Percentiles rank a stretch among this genome's conserved stretches.
These are phyloP conservation scores for Fusarium buxicola DNA, from an alignment of 2,329 filamentous ascomycete species.

Conservation along the genomic window DNA sequence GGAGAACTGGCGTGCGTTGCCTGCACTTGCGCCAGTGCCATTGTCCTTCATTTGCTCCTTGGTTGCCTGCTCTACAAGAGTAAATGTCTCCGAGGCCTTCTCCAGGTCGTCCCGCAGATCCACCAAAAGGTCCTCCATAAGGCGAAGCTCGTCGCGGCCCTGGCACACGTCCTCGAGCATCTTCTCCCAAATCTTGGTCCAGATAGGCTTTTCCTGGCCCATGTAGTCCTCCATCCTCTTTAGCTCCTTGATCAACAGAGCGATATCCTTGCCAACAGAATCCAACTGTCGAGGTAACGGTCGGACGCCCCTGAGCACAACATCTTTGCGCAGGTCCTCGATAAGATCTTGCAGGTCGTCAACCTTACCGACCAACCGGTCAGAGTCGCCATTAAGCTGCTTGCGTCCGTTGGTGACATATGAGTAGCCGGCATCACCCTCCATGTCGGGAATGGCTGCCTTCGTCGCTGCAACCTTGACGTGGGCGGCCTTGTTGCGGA, in stretches of 20 bases:
- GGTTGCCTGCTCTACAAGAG: slow-evolving; percentile 96
- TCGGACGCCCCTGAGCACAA: slow-evolving; percentile 90
- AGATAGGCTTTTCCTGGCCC: slow-evolving; percentile 90
- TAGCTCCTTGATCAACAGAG: slow-evolving; percentile 82
- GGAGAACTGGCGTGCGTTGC: slow-evolving; percentile 67
- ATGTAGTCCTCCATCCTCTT: slow-evolving; percentile 96
- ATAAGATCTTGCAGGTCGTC: slow-evolving; percentile 98
- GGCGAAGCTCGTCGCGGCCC: slow-evolving; percentile 91
- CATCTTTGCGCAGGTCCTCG: slow-evolving; percentile 96
- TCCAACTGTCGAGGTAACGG: slow-evolving; percentile 92
- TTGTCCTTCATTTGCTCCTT: slow-evolving; percentile 92
- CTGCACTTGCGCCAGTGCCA: slow-evolving; percentile 62
- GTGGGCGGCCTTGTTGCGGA: slow-evolving; percentile 82
- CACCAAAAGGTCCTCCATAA: slow-evolving; percentile 94
- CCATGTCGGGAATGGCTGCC: slow-evolving; percentile 75
- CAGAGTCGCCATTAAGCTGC: slow-evolving; percentile 85
- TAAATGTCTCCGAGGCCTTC: slow-evolving; percentile 93
- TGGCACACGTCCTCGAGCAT: slow-evolving; percentile 96
- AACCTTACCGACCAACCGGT: slow-evolving; percentile 89
- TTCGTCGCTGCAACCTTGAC: slow-evolving; percentile 83
- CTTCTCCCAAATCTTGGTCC: slow-evolving; percentile 99
- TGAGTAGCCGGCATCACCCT: slow-evolving; percentile 82
- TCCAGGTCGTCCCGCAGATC: slow-evolving; percentile 95
- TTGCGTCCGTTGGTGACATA: slow-evolving; percentile 92
- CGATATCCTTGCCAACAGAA: slow-evolving; percentile 88